Base-by-base conservation (phyloP, 1,139 yeast genomes). In the Geotrichum europaeum region DNA sequence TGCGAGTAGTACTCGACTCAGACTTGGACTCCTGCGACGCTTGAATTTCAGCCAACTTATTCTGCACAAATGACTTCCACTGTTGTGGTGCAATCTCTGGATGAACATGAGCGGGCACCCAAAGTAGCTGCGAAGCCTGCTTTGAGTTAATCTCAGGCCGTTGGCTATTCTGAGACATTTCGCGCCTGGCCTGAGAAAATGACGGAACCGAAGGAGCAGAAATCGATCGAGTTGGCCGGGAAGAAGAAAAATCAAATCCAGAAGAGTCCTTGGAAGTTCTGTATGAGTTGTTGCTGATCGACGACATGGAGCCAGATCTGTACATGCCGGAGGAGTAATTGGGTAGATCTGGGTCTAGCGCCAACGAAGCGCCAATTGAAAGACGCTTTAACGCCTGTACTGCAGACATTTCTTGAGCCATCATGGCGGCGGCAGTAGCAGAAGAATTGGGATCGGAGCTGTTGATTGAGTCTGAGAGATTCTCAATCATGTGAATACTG, bases 51-150 rank as follows among this genome's bases (percentile, higher is more conserved):
- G 87, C 86, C 22, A 91, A 85, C 30, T 94, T 87, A 57, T 84
- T 81, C 68, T 87, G 87, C 50, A 92, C 89, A 74, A 90, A 91
- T 64, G 84, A 82, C 67, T 87, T 82, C 80, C 91, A 92, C 68
- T 89, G 90, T 68, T 89, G 96, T 0, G 98, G 98, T 45, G 95
- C 92, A 20, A 92, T 83, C 69, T 88, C 94, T 1, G 98, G 98
- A 72, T 94, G 98, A 55, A 90, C 81, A 65, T 84, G 85, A 1
- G 98, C 98, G 0, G 98, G 97, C 1, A 92, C 97, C 98, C 98
- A 92, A 58, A 91, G 75, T 52, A 73, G 66, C 64, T 69, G 69
- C 5, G 70, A 66, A n/a, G 72, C 71, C 30, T 72, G 71, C 65
- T 22, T 63, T 64, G 13, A 60, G 56, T 45, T 53, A 54, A 20